Base-by-base conservation (phyloP, 345 rosid genomes). In the Anastatica hierochuntica region DNA sequence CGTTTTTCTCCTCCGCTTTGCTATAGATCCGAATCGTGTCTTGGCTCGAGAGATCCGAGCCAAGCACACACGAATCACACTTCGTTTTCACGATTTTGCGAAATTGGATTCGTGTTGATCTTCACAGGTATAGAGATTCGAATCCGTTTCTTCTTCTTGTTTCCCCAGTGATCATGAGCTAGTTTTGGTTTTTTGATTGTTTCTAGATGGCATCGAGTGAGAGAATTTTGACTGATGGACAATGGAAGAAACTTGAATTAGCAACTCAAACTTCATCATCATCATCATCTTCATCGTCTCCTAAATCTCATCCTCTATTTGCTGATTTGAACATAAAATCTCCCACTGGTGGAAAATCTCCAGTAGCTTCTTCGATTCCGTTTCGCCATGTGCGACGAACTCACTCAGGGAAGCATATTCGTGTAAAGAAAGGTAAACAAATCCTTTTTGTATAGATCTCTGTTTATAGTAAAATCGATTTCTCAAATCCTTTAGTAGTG, bases 1-100 rank as follows among this genome's bases (percentile, higher is more conserved):
- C 54, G 64, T 66, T 58, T 45, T 19, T 6, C 21, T 9, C 58
- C 52, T 47, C n/a, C n/a, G n/a, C n/a, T n/a, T n/a, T 50, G 15
- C 49, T 58, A 55, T 43, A 58, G 43, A 29, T 58, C 36, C 47
- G 42, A 7, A 43, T 58, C 59, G 76, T 77, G 87, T 56, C 83
- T 85, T 80, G 97, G 94, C 94, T 90, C 88, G 86, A 77, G 85
- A 86, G 85, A 86, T 90, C 94, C 83, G 87, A 79, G 95, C 95
- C 94, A 79, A 77, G 85, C 88, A 73, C 87, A 64, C 11, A 51
- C 52, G 31, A 27, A 24, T 7, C 6, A 7, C 6, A 68, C 55
- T 70, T 72, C 65, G 71, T 46, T 75, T 69, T n/a, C 74, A 64
- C 75, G 52, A 54, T 66, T 54, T 59, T 6, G 49, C n/a, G n/a